Evolutionary conservation across 2,329 filamentous ascomycete genomes (phyloP), one percentile per base, ranked within the genome.

Genomic region (Pseudocercospora ulei): DNA sequence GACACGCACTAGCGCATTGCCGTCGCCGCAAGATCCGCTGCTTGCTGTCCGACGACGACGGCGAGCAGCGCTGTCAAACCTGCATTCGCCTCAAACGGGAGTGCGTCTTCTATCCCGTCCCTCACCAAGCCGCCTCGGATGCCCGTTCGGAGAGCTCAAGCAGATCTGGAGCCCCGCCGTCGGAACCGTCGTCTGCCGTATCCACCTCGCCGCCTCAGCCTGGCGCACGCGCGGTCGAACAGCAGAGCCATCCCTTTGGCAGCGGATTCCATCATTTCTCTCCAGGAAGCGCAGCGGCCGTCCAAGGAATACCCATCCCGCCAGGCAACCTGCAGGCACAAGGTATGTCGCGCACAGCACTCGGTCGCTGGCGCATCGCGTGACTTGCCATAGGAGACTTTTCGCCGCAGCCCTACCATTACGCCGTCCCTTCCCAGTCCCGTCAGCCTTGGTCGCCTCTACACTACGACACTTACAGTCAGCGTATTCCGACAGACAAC

Each of bases 71-170:
- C 48, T 96, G 88, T 64, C 76, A 81, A 49, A 94, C 93, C 65
- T 96, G 88, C 64, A 93, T 94, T 55, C 78, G 86, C 30, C 67
- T 96, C 57, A 92, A 92, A 62, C 95, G 93, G 57, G 85, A 94
- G 49, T 96, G 88, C 63, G 84, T 81, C 58, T 96, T 93, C 63
- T 82, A 79, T 53, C 83, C 87, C 0, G 87, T 95, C 13, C 86
- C 94, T 18, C 56, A 58, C 30, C 53, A 55, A 38, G 47, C 43
- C 14, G 47, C 50, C 7, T 40, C 55, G 7, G 56, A 59, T 19
- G 46, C 49, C 26, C 44, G 43, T n/a, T 49, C 52, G 2, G 50
- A 55, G 11, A 33, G 43, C 8, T 50, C 48, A 5, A 41, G 31
- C 13, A 51, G 48, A 33, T 35, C 48, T 12, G 41, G 41, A n/a